Base-by-base conservation (phyloP, 441 rosid genomes). In the Syzygium syzygioides region DNA sequence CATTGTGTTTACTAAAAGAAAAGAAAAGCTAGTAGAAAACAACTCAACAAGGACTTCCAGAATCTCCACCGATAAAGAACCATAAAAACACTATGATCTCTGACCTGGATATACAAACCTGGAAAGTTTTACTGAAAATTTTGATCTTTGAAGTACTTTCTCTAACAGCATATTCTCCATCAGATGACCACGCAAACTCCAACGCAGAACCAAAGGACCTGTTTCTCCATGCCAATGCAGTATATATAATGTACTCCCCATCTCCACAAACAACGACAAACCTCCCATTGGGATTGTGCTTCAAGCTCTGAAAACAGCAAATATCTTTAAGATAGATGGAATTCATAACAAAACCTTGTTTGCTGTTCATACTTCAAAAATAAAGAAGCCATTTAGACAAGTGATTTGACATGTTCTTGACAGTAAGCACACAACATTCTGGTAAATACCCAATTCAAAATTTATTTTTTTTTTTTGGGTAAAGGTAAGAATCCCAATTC, bases 181-280 rank as follows among this genome's bases (percentile, higher is more conserved):
- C 99, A 87, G 96, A 94, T 54, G 99, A 97, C 99, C 99, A 98
- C 87, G 92, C 98, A 90, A 97, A 96, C 94, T 97, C 99, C 93
- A 98, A 91, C 18, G 98, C 99, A 59, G 99, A 97, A 88, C 99
- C 99, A 95, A 97, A 98, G 86, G 99, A 98, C 91, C 99, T 95
- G 91, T 98, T 97, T 92, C 99, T 96, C 99, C 99, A 98, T 41
- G 99, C 99, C 93, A 98, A 91, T 91, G 99, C 99, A 34, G 99
- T 98, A 90, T 98, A 98, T 91, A 97, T 97, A 88, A 98, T 95
- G 91, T 95, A 98, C 91, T 98, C 99, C 87, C 99, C 99, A 93
- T 98, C 99, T 90, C 99, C 99, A 91, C 98, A 97, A 60, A 98
- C 99, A 89, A 96, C 99, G 91, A 98, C 99, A 91, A 98, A 98